Conservation (phyloP, 148 eudicot genomes). For the Linanthus parryae region DNA sequence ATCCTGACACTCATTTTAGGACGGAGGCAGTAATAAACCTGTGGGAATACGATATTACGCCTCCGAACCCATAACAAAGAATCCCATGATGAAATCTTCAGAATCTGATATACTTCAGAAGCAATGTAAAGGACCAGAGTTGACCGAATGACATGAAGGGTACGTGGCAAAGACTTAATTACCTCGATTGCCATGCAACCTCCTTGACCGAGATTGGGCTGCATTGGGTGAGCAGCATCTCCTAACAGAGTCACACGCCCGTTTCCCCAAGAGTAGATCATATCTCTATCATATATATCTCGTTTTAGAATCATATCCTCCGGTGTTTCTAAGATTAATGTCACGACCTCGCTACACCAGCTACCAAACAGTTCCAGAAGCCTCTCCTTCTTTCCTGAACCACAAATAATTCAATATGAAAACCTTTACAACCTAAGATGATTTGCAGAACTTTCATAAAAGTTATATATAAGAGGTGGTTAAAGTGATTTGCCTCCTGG, state of each 20-base stretch:
- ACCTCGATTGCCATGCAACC: slow-evolving; percentile 38
- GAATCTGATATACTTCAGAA: too few species aligned
- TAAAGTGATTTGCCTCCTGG: slow-evolving; percentile 4
- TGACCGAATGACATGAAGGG: too few species aligned
- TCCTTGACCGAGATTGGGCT: slow-evolving; percentile 31
- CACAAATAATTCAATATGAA: too few species aligned
- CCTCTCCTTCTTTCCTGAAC: slow-evolving; percentile 18
- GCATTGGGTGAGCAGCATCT: slow-evolving; percentile 31
- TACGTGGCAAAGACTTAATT: background rate
- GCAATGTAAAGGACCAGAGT: too few species aligned
- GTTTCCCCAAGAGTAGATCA: slow-evolving; percentile 18
- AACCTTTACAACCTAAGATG: too few species aligned
- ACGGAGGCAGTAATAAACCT: too few species aligned
- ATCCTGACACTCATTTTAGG: too few species aligned
- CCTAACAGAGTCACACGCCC: slow-evolving; percentile 26
- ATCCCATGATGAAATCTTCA: too few species aligned
- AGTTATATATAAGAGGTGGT: too few species aligned
- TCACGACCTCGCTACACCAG: slow-evolving; percentile 23
- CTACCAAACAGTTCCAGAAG: slow-evolving; percentile 18
- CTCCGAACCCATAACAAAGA: too few species aligned
- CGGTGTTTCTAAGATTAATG: slow-evolving; percentile 8
- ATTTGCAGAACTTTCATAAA: too few species aligned
- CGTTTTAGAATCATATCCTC: slow-evolving; percentile 15
- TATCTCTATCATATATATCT: slow-evolving; percentile 20
- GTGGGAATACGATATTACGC: too few species aligned